phyloP scores from a whole-genome alignment of 371 early-diverging fungal species.

The Mortierella polycephala region DNA sequence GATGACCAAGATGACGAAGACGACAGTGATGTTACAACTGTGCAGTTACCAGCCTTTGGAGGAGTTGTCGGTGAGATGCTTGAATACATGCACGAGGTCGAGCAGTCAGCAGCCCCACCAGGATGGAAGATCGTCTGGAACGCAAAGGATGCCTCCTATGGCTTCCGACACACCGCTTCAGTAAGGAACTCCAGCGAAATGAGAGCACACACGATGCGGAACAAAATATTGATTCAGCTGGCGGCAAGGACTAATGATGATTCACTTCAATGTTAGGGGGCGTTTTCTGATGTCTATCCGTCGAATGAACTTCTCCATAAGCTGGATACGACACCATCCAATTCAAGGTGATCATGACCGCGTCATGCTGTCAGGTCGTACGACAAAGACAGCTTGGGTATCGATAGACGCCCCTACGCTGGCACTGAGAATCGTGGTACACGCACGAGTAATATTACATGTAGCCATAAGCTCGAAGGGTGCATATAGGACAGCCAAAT shows the following conservation, averaged over 20 bases:
- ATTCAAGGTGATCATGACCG: not conserved
- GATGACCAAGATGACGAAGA: slow-evolving; percentile 8
- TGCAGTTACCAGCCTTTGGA: slow-evolving; percentile 19
- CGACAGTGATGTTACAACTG: not conserved
- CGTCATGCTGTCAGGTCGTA: too few species aligned
- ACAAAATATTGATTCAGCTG: not conserved
- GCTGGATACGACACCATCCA: not conserved
- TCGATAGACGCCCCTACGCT: too few species aligned
- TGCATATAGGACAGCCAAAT: too few species aligned
- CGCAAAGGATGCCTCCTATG: slow-evolving; percentile 5
- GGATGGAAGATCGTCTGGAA: slow-evolving; percentile 29
- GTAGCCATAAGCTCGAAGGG: not conserved
- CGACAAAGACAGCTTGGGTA: too few species aligned
- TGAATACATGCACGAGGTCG: slow-evolving; percentile 18
- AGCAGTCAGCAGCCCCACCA: slow-evolving; percentile 18
- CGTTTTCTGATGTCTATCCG: slow-evolving; percentile 10
- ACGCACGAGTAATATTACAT: not conserved
- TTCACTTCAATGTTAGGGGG: slow-evolving; percentile 12
- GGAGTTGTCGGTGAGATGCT: slow-evolving; percentile 39
- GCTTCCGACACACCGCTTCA: slow-evolving; percentile 15
- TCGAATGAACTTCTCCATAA: slow-evolving; percentile 5
- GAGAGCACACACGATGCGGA: not conserved
- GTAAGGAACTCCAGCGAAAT: slow-evolving; percentile 12
- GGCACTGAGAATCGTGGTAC: too few species aligned
- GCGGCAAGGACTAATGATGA: not conserved